phyloP scores from a whole-genome alignment of 306 rosid genomes.

The Sophora flavescens region DNA sequence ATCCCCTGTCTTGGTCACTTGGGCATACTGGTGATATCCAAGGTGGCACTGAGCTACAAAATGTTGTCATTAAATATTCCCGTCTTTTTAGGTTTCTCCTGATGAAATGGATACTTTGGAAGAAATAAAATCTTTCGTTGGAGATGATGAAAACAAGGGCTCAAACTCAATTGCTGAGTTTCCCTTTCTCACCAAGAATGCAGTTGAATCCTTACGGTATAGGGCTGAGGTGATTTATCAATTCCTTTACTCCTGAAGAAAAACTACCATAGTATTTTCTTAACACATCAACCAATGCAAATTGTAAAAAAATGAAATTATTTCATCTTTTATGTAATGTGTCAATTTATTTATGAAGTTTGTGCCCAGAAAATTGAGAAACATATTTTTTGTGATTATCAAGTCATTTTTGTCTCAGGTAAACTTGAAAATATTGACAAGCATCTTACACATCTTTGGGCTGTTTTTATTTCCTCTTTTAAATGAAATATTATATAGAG shows the following conservation, averaged over 20 bases:
- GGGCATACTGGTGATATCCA: conserved; percentile 29
- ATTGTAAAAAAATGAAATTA: neutral
- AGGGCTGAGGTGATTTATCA: conserved; percentile 84
- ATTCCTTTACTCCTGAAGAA: conserved; percentile 33
- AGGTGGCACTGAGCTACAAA: conserved; percentile 21
- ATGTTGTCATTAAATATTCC: conserved; percentile 34
- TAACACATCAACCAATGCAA: conserved; percentile 10
- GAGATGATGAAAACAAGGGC: conserved; percentile 70
- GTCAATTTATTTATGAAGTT: conserved; percentile 12
- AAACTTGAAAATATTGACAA: conserved; percentile 22
- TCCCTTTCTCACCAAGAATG: conserved; percentile 76
- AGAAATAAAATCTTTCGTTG: conserved; percentile 75
- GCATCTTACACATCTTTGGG: conserved; percentile 20
- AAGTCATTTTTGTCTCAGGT: conserved; percentile 29
- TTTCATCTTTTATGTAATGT: neutral
- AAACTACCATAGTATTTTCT: neutral
- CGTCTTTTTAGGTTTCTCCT: conserved; percentile 73
- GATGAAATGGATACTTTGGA: conserved; percentile 83
- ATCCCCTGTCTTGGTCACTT: neutral
- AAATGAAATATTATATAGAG: conserved; percentile 5
- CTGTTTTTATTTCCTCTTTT: conserved; percentile 10
- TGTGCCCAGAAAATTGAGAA: neutral
- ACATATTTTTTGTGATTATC: neutral
- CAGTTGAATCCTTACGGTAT: conserved; percentile 90
- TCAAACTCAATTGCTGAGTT: conserved; percentile 67